Percentiles rank a stretch among this genome's conserved stretches.
Evolutionary conservation across 2,329 filamentous ascomycete species (phyloP).

Genomic region (Cordyceps javanica): DNA sequence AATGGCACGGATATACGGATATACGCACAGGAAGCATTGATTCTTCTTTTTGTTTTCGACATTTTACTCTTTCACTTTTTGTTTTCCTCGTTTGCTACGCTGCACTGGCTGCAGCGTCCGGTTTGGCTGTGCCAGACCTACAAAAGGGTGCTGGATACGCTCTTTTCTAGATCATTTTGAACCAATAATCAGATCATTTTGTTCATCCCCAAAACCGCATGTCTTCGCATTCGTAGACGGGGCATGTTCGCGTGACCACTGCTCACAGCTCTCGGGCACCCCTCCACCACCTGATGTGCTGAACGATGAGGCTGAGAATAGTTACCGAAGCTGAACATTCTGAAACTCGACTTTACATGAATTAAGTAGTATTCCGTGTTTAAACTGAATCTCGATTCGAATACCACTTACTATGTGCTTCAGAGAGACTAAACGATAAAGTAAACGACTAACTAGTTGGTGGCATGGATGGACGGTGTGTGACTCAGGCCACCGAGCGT

Average conservation of each 20-base stretch:
- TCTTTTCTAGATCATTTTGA: not conserved
- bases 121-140: not conserved
- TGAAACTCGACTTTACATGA: not conserved
- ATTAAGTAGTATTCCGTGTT: not conserved
- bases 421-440: not conserved
- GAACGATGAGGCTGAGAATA: not conserved
- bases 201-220: not conserved
- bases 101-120: not conserved
- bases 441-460: not conserved
- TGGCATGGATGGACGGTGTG: not conserved
- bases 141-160: not conserved
- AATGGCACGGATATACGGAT: not conserved
- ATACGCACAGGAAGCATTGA: not conserved
- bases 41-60: not conserved
- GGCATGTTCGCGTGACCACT: no score
- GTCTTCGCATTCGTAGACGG: not conserved
- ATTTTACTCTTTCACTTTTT: not conserved
- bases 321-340: not conserved
- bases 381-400: no score
- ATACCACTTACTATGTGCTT: not conserved
- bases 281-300: not conserved
- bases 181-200: not conserved
- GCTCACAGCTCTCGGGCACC: not conserved
- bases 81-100: not conserved
- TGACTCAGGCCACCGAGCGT: not conserved